Base-by-base conservation (phyloP, 345 rosid genomes). In the Citrus mangshanensis region DNA sequence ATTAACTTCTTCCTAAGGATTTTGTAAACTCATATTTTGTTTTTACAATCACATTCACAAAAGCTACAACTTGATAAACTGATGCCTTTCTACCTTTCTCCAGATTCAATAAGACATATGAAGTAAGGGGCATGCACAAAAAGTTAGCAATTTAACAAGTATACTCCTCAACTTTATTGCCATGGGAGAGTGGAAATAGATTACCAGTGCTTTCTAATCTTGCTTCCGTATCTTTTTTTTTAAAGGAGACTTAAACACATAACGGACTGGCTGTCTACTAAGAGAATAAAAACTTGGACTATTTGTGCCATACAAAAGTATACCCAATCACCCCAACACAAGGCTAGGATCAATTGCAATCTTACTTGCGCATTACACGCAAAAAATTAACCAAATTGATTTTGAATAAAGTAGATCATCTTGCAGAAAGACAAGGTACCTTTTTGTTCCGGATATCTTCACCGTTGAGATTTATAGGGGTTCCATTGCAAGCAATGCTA, bases 401-500 rank as follows among this genome's bases (percentile, higher is more conserved):
- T 42, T 12, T 46, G 4, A 46, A 12, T 46, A 46, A 12, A 46
- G 0, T 12, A 46, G 51, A 46, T 12, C 51, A 46, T 12, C 46
- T 9, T 40, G 12, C 46, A 40, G 46, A 40, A 40, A 40, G 46
- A 40, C 13, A 40, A 40, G 46, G 46, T 40, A 40, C 46, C 12
- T 9, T 40, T 40, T 40, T 12, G 13, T 38, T 8, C 42, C 0
- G 12, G 42, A 38, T 38, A 38, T 38, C 42, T 38, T 38, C 12
- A 62, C 94, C 94, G 78, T 93, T 82, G 21, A 93, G 94, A 82
- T 91, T 91, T 82, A 89, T 79, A 0, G 98, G 98, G 96, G 94
- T 80, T 90, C 96, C 94, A 92, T 93, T 69, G 98, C 87, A 84
- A 93, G 93, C 78, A 93, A 85, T 65, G 93, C 91, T 60, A 90